phyloP scores from a whole-genome alignment of 768 basidiomycete species.

The Suillus spraguei region DNA sequence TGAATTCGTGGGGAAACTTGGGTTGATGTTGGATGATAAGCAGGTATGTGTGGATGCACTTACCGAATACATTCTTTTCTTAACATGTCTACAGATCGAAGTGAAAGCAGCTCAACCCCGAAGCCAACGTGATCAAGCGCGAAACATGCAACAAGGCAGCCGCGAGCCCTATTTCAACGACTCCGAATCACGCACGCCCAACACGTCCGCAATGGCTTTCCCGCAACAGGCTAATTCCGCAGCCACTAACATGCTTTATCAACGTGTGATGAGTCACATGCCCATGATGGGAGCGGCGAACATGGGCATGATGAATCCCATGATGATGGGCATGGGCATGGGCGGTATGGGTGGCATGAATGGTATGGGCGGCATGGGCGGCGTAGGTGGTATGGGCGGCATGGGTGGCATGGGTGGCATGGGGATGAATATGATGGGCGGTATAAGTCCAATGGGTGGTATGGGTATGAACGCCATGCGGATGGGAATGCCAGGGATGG shows the following conservation, averaged over 20 bases:
- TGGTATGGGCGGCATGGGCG: constrained; percentile 39
- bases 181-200: constrained; percentile 38
- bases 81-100: constrained; percentile 58
- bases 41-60: constrained; percentile 46
- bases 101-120: constrained; percentile 82
- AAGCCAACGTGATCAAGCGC: constrained; percentile 59
- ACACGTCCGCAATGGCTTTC: constrained; percentile 34
- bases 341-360: constrained; percentile 46
- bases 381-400: constrained; percentile 21
- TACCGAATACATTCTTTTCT: background rate
- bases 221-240: constrained; percentile 41
- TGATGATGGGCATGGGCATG: constrained; percentile 51
- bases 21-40: constrained; percentile 74
- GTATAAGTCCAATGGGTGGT: constrained; percentile 25
- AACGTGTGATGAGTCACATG: constrained; percentile 40
- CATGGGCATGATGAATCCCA: constrained; percentile 55
- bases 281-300: constrained; percentile 49
- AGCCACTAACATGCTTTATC: constrained; percentile 33
- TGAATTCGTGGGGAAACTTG: constrained; percentile 66
- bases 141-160: constrained; percentile 28
- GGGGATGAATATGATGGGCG: constrained; percentile 31
- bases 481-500: constrained; percentile 34
- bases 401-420: constrained; percentile 37
- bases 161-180: constrained; percentile 37
- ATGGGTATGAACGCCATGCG: constrained; percentile 23